Evolutionary conservation across 1,139 yeast genomes (phyloP).

Genomic region (Zygosaccharomyces sapae): DNA sequence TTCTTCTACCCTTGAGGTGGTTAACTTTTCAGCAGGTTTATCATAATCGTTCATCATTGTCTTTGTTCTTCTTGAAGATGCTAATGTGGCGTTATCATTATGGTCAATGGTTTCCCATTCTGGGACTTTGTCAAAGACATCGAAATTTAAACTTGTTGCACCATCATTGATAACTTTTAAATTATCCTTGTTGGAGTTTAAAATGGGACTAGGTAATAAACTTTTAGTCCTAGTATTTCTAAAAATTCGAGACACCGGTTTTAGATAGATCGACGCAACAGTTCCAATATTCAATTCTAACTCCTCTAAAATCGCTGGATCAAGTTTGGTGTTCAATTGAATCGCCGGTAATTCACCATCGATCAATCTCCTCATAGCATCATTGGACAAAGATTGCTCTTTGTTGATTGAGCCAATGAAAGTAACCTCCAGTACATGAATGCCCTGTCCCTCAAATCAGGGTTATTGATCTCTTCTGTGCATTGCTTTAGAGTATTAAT

Average conservation of each 20-base stretch:
- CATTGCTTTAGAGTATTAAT: constrained; percentile 61
- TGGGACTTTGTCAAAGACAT: constrained; percentile 11
- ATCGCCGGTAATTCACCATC: constrained; percentile 61
- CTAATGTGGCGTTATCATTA: constrained; percentile 7
- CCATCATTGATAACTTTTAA: constrained; percentile 16
- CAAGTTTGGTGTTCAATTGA: constrained; percentile 66
- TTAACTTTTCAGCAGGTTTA: constrained; percentile 38
- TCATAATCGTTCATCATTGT: constrained; percentile 38
- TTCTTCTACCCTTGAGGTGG: constrained; percentile 34
- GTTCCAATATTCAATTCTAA: constrained; percentile 78
- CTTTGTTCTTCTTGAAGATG: constrained; percentile 20
- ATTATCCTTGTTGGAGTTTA: constrained; percentile 32
- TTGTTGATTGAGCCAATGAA: constrained; percentile 40
- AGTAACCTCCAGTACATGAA: constrained; percentile 81
- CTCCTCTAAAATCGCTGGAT: constrained; percentile 69
- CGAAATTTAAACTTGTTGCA: constrained; percentile 9
- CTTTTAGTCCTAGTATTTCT: constrained; percentile 55
- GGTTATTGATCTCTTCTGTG: constrained; percentile 70
- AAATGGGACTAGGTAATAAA: constrained; percentile 61
- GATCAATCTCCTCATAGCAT: constrained; percentile 46
- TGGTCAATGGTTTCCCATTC: constrained; percentile 17
- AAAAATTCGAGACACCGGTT: constrained; percentile 78
- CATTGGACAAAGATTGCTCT: constrained; percentile 17
- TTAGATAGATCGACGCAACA: constrained; percentile 76
- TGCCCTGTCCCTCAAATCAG: constrained; percentile 84